Conservation (phyloP, 1,284 basidiomycete genomes). For the Kwoniella shivajii region DNA sequence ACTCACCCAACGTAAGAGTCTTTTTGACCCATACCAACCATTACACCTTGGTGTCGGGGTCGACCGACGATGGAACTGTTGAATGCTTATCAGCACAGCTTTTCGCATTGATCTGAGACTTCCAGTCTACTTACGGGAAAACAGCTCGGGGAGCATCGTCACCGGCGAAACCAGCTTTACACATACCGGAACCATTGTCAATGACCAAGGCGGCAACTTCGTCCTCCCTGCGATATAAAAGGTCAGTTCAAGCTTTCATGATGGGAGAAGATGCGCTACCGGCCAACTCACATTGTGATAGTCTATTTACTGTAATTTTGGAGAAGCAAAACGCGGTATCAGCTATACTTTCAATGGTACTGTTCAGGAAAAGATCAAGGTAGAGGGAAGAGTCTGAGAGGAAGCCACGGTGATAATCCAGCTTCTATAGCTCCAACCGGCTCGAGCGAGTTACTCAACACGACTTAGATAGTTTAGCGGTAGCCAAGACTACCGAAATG, state of each 20-base stretch:
- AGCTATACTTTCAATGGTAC: not conserved
- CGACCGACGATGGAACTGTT: constrained; percentile 83
- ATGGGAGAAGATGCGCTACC: not conserved
- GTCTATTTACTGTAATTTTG: constrained; percentile 20
- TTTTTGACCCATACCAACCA: constrained; percentile 86
- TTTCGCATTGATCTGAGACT: not conserved
- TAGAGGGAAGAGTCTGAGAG: not conserved
- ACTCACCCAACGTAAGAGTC: constrained; percentile 81
- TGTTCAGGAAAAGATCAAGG: not conserved
- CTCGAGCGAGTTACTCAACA: too few relatives aligned
- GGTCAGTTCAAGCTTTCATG: too few relatives aligned
- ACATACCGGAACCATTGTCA: constrained; percentile 88
- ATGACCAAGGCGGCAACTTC: constrained; percentile 63
- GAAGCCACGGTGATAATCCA: too few relatives aligned
- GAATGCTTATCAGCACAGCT: not conserved
- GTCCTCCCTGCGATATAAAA: constrained; percentile 42
- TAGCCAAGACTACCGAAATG: too few relatives aligned
- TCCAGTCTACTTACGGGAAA: constrained; percentile 63
- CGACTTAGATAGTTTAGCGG: too few relatives aligned
- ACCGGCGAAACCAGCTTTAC: constrained; percentile 85
- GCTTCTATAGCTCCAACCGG: too few relatives aligned
- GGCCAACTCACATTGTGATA: constrained; percentile 29
- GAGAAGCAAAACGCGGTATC: not conserved
- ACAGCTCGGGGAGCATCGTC: constrained; percentile 77
- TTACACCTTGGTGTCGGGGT: constrained; percentile 88